These are phyloP conservation scores for California macrophylla DNA, from an alignment of 441 rosid genomes.

Conservation along the genomic window DNA sequence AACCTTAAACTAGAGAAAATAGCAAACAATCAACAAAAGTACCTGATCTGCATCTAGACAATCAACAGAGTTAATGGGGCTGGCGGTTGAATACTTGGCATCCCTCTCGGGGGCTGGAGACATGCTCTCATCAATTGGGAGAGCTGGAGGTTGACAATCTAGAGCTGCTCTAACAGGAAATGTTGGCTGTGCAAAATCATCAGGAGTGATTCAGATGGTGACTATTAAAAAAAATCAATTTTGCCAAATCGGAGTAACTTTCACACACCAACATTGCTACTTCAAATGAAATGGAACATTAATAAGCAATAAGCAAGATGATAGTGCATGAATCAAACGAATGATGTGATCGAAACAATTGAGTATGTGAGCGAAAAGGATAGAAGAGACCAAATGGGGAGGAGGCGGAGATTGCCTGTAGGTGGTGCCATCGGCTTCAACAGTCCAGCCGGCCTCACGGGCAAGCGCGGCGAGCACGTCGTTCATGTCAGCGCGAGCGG, in stretches of 20 bases:
- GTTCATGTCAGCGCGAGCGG: slow-evolving; percentile 80
- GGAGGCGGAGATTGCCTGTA: slow-evolving; percentile 57
- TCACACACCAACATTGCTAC: background rate
- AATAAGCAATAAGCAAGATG: background rate
- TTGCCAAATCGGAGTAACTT: background rate
- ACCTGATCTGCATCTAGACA: slow-evolving; percentile 95
- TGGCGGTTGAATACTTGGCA: slow-evolving; percentile 42
- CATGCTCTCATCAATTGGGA: slow-evolving; percentile 66
- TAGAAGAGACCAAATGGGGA: slow-evolving; percentile 43
- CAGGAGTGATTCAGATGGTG: background rate
- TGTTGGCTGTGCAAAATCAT: slow-evolving; percentile 29
- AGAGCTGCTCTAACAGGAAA: slow-evolving; percentile 39
- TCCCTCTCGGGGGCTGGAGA: slow-evolving; percentile 76
- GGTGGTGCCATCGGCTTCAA: slow-evolving; percentile 62
- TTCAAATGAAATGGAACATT: background rate
- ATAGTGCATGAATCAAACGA: background rate
- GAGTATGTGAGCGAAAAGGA: background rate
- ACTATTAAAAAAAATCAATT: too few relatives aligned
- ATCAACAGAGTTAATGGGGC: slow-evolving; percentile 63
- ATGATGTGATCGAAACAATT: background rate
- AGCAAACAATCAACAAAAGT: background rate
- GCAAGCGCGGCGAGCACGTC: slow-evolving; percentile 69
- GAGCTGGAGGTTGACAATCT: slow-evolving; percentile 46
- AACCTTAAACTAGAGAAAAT: background rate
- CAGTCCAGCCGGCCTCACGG: slow-evolving; percentile 76